Conservation (phyloP, 2,329 filamentous ascomycete species). For the Clonostachys chloroleuca region DNA sequence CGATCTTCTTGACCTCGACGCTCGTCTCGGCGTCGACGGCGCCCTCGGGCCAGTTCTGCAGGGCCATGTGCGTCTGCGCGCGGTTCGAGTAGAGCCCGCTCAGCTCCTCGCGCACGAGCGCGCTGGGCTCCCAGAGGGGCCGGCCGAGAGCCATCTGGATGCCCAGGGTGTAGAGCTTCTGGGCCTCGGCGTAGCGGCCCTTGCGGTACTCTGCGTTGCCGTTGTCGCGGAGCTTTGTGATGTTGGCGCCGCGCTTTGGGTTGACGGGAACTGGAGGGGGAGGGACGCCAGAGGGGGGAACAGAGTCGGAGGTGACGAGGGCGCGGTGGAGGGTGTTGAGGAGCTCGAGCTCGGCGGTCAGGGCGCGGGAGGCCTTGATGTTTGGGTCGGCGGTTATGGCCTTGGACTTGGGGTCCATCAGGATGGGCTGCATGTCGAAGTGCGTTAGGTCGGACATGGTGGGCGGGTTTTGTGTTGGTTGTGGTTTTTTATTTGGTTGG, state of each 20-base stretch:
- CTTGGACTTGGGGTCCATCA: slow-evolving; percentile 79
- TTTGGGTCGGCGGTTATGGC: slow-evolving; percentile 73
- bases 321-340: slow-evolving; percentile 77
- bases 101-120: slow-evolving; percentile 81
- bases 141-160: slow-evolving; percentile 82
- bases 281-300: slow-evolving; percentile 61
- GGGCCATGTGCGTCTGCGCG: slow-evolving; percentile 83
- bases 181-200: slow-evolving; percentile 67
- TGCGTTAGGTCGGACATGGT: slow-evolving; percentile 59
- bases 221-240: slow-evolving; percentile 85
- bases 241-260: slow-evolving; percentile 83
- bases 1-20: slow-evolving; percentile 79
- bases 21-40: slow-evolving; percentile 84
- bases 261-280: slow-evolving; percentile 88
- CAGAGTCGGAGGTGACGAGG: slow-evolving; percentile 52
- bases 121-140: slow-evolving; percentile 83
- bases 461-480: neutral
- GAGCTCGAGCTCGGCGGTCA: slow-evolving; percentile 61
- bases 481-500: neutral
- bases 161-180: slow-evolving; percentile 78
- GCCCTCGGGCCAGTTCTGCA: slow-evolving; percentile 78
- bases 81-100: slow-evolving; percentile 78
- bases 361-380: slow-evolving; percentile 38
- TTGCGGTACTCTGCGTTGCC: slow-evolving; percentile 84
- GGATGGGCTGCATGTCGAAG: slow-evolving; percentile 79